phyloP scores from a whole-genome alignment of 768 basidiomycete genomes.

The Pulveroboletus sp. region DNA sequence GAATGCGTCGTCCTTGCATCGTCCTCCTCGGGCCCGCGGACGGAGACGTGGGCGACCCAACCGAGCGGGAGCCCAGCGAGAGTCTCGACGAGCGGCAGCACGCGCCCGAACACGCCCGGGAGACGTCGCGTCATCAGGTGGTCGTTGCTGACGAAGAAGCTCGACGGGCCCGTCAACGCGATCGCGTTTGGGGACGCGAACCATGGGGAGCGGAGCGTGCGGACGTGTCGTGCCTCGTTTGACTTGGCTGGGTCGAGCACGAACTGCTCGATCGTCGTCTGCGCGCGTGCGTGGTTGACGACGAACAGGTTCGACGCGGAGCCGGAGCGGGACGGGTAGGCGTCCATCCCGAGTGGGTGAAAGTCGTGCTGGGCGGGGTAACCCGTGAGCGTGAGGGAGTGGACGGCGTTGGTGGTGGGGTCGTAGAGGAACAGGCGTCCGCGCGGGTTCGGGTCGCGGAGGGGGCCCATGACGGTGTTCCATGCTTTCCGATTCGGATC shows the following conservation, averaged over 20 bases:
- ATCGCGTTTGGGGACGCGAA: slow-evolving; percentile 67
- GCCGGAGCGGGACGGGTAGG: slow-evolving; percentile 48
- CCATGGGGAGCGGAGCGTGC: slow-evolving; percentile 54
- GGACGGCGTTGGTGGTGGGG: slow-evolving; percentile 25
- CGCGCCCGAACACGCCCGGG: slow-evolving; percentile 43
- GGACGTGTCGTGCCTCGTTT: slow-evolving; percentile 47
- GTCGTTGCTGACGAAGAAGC: slow-evolving; percentile 73
- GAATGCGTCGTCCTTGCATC: slow-evolving; percentile 22
- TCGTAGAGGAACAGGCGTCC: slow-evolving; percentile 61
- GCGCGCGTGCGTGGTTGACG: slow-evolving; percentile 62
- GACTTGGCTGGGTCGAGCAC: slow-evolving; percentile 42
- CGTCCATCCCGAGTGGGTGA: slow-evolving; percentile 66
- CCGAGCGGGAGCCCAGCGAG: slow-evolving; percentile 52
- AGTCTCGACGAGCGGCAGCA: slow-evolving; percentile 54
- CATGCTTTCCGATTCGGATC: slow-evolving; percentile 50
- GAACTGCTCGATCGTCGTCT: slow-evolving; percentile 69
- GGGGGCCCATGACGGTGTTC: slow-evolving; percentile 77
- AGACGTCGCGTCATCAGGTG: slow-evolving; percentile 64
- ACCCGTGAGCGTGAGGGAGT: slow-evolving; percentile 42
- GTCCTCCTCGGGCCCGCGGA: slow-evolving; percentile 25
- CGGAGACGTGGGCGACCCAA: slow-evolving; percentile 54
- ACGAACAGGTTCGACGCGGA: slow-evolving; percentile 56
- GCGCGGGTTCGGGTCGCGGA: slow-evolving; percentile 52
- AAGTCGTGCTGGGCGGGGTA: slow-evolving; percentile 61
- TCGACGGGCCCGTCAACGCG: slow-evolving; percentile 58